Evolutionary conservation across 2,329 filamentous ascomycete species (phyloP).

Genomic region (Colletotrichum agaves): DNA sequence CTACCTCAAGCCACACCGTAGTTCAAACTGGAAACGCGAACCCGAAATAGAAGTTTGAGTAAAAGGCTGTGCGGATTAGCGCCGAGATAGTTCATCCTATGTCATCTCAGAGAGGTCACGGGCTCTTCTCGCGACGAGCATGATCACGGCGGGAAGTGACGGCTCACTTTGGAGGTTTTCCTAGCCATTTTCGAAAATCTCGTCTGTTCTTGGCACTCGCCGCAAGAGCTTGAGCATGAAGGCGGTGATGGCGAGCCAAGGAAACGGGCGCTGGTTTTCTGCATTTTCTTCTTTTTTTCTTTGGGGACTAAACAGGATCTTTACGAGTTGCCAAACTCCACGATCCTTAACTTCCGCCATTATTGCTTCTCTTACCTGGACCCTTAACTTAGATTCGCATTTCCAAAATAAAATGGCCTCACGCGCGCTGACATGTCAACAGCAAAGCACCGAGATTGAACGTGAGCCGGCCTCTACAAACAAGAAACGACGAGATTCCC

Average conservation of each 20-base stretch:
- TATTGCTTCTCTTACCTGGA: background rate
- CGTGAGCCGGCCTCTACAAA: background rate
- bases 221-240: too few relatives aligned
- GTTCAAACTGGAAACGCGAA: slow-evolving; percentile 1
- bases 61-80: slow-evolving; percentile 4
- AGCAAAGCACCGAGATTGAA: background rate
- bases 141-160: background rate
- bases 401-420: background rate
- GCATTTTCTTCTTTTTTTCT: too few relatives aligned
- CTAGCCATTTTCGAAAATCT: too few relatives aligned
- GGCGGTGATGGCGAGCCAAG: background rate
- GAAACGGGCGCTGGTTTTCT: background rate
- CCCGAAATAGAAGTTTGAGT: slow-evolving; percentile 15
- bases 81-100: slow-evolving; percentile 21
- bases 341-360: background rate
- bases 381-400: background rate
- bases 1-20: slow-evolving; percentile 4
- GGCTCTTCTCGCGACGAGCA: background rate
- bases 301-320: too few relatives aligned
- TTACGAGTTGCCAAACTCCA: background rate
- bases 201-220: too few relatives aligned
- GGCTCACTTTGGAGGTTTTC: too few relatives aligned
- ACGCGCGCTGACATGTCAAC: too few relatives aligned
- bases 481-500: background rate
- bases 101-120: background rate